Base-by-base conservation (phyloP, 2,329 filamentous ascomycete species). In the Thielaviopsis ethacetica region DNA sequence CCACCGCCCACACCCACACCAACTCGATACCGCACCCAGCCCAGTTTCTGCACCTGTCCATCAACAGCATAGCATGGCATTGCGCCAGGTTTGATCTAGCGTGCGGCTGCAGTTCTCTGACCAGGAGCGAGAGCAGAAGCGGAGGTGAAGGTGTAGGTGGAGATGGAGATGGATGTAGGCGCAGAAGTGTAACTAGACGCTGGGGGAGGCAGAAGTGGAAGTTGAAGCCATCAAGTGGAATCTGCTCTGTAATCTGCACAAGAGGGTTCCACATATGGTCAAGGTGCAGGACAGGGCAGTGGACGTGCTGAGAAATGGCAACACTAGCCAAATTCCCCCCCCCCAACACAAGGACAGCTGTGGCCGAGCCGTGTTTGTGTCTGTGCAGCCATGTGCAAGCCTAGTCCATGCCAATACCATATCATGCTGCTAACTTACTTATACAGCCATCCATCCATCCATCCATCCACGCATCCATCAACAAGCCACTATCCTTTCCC, bases 321-420 rank as follows among this genome's bases (percentile, higher is more conserved):
- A n/a, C 38, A 44, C 38, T n/a, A 44, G 10, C 15, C 17, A 34
- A 34, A 9, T 34, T 34, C 6, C 30, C 7, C 30, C n/a, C n/a
- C n/a, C n/a, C n/a, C n/a, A n/a, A n/a, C n/a, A n/a, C n/a, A n/a
- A 44, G 38, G n/a, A 6, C 38, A 44, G 38, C 38, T 44, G 38
- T 17, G 7, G 38, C 38, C 38, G 38, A 44, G 38, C 17, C 5
- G 51, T 52, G 27, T 27, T 53, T n/a, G 27, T 50, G 53, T 49
- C 17, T 41, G 62, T 63, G 65, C 63, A 67, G 67, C 63, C 66
- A 44, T 44, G 38, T 44, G 15, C 38, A 44, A 44, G 38, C n/a
- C 38, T n/a, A 44, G 17, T 44, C 38, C 38, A 44, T 44, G 10
- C 38, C 13, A 44, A n/a, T 44, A 44, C 38, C 17, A n/a, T 44